Percentiles rank a stretch among this genome's conserved stretches.
These are phyloP conservation scores for Botrytis galanthina DNA, from an alignment of 2,329 filamentous ascomycete genomes.

Conservation along the genomic window DNA sequence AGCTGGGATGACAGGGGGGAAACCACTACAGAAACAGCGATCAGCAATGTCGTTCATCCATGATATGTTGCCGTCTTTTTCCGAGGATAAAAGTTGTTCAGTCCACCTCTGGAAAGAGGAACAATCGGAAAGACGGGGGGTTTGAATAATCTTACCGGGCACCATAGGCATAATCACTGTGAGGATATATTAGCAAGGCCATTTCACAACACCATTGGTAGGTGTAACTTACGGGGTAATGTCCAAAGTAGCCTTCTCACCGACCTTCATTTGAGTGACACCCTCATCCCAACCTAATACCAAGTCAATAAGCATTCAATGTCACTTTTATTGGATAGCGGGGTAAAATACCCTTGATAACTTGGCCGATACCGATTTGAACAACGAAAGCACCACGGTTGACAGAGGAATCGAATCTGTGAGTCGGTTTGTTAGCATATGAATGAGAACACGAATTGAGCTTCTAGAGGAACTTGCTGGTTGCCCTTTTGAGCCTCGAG, in stretches of 20 bases:
- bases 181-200: conserved; percentile 27
- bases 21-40: conserved; percentile 55
- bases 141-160: conserved; percentile 48
- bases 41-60: conserved; percentile 24
- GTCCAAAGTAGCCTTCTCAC: conserved; percentile 83
- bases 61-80: conserved; percentile 8
- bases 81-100: not conserved
- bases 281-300: conserved; percentile 77
- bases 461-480: conserved; percentile 1
- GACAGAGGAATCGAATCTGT: conserved; percentile 85
- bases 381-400: conserved; percentile 73
- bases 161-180: conserved; percentile 65
- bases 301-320: conserved; percentile 23
- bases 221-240: conserved; percentile 65
- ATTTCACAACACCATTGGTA: not conserved
- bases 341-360: conserved; percentile 72
- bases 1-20: conserved; percentile 65
- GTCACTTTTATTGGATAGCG: conserved; percentile 15
- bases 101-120: not conserved
- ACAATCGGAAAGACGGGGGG: not conserved
- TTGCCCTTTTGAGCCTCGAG: conserved; percentile 55
- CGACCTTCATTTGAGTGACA: conserved; percentile 80
- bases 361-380: conserved; percentile 74
- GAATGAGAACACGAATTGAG: not conserved
- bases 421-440: conserved; percentile 15